phyloP scores from a whole-genome alignment of 2,329 filamentous ascomycete genomes.

The Ascosphaera aggregata region DNA sequence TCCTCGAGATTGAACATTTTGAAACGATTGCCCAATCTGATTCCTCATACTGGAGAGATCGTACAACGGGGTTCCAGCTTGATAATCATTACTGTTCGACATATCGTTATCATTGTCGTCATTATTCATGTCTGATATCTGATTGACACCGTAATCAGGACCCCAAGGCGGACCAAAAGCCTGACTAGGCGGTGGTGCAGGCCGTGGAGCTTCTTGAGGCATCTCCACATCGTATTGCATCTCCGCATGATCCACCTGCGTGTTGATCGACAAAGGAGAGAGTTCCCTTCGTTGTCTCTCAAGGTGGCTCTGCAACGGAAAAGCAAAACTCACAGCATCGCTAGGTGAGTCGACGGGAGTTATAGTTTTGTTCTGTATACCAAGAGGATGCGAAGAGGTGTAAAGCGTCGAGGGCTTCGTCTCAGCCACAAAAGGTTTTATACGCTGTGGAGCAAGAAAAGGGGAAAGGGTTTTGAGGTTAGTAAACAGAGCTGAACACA shows the following conservation, averaged over 20 bases:
- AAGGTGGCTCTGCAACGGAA: background rate
- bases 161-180: slow-evolving; percentile 8
- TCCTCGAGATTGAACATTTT: background rate
- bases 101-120: slow-evolving; percentile 9
- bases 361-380: background rate
- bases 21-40: background rate
- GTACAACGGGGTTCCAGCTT: slow-evolving; percentile 11
- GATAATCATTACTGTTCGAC: slow-evolving; percentile 12
- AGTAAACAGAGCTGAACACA: background rate
- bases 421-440: background rate
- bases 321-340: background rate
- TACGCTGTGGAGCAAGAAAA: background rate
- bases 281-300: background rate
- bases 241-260: slow-evolving; percentile 4
- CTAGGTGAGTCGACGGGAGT: background rate
- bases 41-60: slow-evolving; percentile 8
- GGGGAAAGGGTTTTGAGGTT: background rate
- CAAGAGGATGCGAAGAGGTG: background rate
- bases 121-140: slow-evolving; percentile 12
- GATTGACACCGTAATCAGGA: slow-evolving; percentile 6
- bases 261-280: background rate
- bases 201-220: slow-evolving; percentile 6
- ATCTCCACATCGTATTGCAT: slow-evolving; percentile 13
- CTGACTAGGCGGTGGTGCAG: slow-evolving; percentile 5
- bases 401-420: background rate